These are phyloP conservation scores for Ceratobasidium sp. DNA, from an alignment of 1,284 basidiomycete genomes.

Conservation along the genomic window DNA sequence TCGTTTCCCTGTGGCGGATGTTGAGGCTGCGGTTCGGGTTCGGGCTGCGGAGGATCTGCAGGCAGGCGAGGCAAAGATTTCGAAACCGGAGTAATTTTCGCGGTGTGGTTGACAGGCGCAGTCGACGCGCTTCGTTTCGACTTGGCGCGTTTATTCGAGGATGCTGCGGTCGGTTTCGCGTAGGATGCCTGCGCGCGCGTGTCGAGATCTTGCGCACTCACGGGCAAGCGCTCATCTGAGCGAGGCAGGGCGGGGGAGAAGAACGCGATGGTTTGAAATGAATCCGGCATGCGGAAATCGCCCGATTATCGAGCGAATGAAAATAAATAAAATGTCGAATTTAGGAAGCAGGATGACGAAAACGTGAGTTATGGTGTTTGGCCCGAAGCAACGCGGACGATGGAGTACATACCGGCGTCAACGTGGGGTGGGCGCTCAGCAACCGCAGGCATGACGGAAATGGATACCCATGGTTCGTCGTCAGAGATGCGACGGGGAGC, in stretches of 20 bases:
- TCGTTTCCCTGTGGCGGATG: slow-evolving; percentile 4
- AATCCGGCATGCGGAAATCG: no score
- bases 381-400: no score
- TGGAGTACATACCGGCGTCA: neutral
- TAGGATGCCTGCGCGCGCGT: neutral
- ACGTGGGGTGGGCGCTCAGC: slow-evolving; percentile 15
- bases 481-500: neutral
- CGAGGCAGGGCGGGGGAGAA: neutral
- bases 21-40: neutral
- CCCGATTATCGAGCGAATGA: no score
- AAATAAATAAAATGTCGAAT: slow-evolving; percentile 21
- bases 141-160: slow-evolving; percentile 8
- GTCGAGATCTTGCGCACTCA: neutral
- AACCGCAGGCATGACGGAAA: slow-evolving; percentile 18
- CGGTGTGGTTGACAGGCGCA: neutral
- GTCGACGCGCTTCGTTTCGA: slow-evolving; percentile 4
- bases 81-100: neutral
- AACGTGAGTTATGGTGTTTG: no score
- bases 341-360: neutral
- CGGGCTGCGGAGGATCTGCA: neutral
- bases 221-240: slow-evolving; percentile 1
- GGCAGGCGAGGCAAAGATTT: slow-evolving; percentile 13
- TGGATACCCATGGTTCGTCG: slow-evolving; percentile 27
- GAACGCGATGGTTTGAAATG: no score
- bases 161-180: neutral